Evolutionary conservation across 208 protist species (phyloP).

Genomic region (Leishmania tropica): DNA sequence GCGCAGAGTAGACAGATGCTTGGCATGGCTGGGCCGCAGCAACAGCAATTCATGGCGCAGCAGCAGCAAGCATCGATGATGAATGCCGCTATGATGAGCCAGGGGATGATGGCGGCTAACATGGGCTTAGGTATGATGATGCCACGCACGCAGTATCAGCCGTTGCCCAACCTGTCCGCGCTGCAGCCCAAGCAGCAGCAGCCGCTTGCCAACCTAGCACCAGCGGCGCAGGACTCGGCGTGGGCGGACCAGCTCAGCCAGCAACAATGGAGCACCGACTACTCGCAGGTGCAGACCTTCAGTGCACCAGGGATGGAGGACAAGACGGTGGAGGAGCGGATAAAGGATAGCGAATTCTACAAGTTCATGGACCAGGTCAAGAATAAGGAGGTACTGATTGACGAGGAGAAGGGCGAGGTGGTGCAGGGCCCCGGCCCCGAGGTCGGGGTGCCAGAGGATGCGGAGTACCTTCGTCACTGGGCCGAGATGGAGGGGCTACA

Average conservation of each 20-base stretch:
- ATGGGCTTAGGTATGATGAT: slow-evolving; percentile 57
- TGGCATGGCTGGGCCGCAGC: slow-evolving; percentile 24
- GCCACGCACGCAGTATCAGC: slow-evolving; percentile 51
- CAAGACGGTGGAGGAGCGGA: slow-evolving; percentile 63
- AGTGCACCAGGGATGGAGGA: slow-evolving; percentile 43
- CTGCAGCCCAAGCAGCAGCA: slow-evolving; percentile 34
- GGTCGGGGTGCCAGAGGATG: slow-evolving; percentile 49
- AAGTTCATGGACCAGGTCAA: slow-evolving; percentile 82
- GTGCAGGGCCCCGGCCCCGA: slow-evolving; percentile 75
- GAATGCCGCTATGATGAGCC: slow-evolving; percentile 47
- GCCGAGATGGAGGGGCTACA: slow-evolving; percentile 52
- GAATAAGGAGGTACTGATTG: slow-evolving; percentile 76
- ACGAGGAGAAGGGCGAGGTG: slow-evolving; percentile 78
- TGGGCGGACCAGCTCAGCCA: slow-evolving; percentile 68
- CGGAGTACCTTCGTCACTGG: slow-evolving; percentile 59
- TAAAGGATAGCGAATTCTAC: slow-evolving; percentile 74
- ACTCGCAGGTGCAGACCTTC: slow-evolving; percentile 69
- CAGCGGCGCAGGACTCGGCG: slow-evolving; percentile 25
- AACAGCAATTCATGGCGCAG: slow-evolving; percentile 44
- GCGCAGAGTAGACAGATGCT: slow-evolving; percentile 24
- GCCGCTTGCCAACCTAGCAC: slow-evolving; percentile 15
- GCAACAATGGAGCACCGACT: slow-evolving; percentile 78
- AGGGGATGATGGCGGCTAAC: slow-evolving; percentile 42
- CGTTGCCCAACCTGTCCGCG: slow-evolving; percentile 32
- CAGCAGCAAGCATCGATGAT: slow-evolving; percentile 39